These are phyloP conservation scores for Psilocybe cubensis DNA, from an alignment of 768 basidiomycete species.

Conservation along the genomic window DNA sequence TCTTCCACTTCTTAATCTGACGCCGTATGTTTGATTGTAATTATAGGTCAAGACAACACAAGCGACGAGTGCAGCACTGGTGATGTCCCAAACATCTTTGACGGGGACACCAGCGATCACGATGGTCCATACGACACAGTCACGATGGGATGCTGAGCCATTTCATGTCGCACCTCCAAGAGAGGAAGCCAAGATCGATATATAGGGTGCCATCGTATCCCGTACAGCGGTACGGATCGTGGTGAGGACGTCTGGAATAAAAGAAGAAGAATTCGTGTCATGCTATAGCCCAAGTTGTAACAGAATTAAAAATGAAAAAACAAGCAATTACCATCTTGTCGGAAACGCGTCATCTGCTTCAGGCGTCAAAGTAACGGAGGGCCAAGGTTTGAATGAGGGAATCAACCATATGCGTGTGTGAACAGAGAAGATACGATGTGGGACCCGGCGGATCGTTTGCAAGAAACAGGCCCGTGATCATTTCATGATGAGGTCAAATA, in stretches of 20 bases:
- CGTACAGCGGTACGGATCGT: neutral
- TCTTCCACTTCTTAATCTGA: neutral
- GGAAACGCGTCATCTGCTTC: neutral
- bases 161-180: neutral
- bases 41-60: conserved; percentile 35
- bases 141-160: conserved; percentile 26
- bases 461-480: neutral
- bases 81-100: conserved; percentile 55
- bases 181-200: neutral
- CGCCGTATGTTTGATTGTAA: neutral
- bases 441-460: neutral
- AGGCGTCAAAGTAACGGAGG: neutral
- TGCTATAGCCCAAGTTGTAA: neutral
- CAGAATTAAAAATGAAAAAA: neutral
- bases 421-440: conserved; percentile 7
- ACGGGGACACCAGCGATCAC: conserved; percentile 53
- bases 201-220: neutral
- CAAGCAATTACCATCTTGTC: neutral
- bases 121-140: conserved; percentile 22
- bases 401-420: conserved; percentile 5
- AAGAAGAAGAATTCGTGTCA: neutral
- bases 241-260: neutral
- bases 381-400: neutral
- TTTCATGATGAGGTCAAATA: neutral
- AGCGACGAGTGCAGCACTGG: conserved; percentile 54